phyloP scores from a whole-genome alignment of 495 filamentous ascomycete species.

The Neurospora sp. region DNA sequence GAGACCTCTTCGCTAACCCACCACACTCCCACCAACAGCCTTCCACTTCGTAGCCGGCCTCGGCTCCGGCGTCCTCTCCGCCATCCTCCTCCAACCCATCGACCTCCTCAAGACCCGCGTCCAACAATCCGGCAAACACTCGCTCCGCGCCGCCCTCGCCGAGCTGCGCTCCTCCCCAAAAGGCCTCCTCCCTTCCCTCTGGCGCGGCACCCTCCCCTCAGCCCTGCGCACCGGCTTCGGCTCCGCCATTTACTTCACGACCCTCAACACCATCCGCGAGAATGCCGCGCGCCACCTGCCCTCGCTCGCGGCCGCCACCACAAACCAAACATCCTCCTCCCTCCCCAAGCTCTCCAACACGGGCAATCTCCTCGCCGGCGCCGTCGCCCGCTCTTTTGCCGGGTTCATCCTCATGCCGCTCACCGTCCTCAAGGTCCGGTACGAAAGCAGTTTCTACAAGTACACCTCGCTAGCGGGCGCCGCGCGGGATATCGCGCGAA shows the following conservation, averaged over 20 bases:
- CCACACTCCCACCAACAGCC: conserved; percentile 14
- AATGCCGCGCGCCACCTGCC: conserved; percentile 44
- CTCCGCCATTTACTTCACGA: conserved; percentile 88
- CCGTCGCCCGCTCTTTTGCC: conserved; percentile 69
- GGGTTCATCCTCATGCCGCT: conserved; percentile 93
- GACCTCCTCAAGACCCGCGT: conserved; percentile 95
- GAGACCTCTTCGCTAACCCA: neutral
- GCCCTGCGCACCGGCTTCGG: conserved; percentile 88
- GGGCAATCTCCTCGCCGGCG: conserved; percentile 78
- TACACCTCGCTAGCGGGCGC: conserved; percentile 73
- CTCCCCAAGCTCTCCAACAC: conserved; percentile 77
- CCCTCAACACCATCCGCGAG: conserved; percentile 71
- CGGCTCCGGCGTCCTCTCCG: conserved; percentile 73
- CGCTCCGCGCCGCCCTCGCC: conserved; percentile 60
- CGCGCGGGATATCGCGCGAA: conserved; percentile 58
- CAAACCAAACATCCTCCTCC: conserved; percentile 50
- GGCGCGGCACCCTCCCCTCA: conserved; percentile 88
- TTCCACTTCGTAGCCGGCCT: conserved; percentile 90
- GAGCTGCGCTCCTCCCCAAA: conserved; percentile 50
- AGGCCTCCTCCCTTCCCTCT: conserved; percentile 57
- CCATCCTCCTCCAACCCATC: conserved; percentile 86
- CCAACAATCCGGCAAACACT: conserved; percentile 57
- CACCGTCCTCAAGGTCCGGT: conserved; percentile 94
- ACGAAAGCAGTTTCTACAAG: conserved; percentile 73
- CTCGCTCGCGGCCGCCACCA: conserved; percentile 19